Conservation (phyloP, 2,329 filamentous ascomycete species). For the Aspergillus sp. region DNA sequence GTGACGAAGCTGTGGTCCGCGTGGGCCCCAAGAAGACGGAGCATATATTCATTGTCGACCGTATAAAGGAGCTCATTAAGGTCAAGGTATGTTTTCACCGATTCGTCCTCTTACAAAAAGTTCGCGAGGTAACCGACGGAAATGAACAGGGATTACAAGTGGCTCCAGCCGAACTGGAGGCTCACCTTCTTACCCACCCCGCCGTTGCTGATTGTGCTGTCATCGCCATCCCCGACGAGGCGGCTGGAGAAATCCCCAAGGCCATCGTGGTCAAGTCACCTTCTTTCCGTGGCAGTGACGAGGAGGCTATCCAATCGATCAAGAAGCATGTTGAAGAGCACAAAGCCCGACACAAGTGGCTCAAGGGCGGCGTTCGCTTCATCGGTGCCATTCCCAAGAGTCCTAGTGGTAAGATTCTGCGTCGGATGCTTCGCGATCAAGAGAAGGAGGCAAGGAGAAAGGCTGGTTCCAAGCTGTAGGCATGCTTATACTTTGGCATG, state of each 20-base stretch:
- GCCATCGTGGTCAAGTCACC: constrained; percentile 64
- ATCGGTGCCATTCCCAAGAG: constrained; percentile 62
- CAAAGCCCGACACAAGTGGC: constrained; percentile 65
- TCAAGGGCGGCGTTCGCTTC: constrained; percentile 62
- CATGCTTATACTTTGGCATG: neutral
- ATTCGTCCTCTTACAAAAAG: neutral
- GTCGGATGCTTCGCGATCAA: constrained; percentile 68
- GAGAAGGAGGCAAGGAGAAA: constrained; percentile 69
- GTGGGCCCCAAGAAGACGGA: constrained; percentile 68
- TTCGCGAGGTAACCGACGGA: neutral
- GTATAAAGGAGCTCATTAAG: constrained; percentile 77
- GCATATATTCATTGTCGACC: constrained; percentile 82
- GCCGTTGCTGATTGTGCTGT: constrained; percentile 78
- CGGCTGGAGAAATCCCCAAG: constrained; percentile 64
- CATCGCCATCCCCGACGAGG: constrained; percentile 68
- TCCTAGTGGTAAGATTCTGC: constrained; percentile 64
- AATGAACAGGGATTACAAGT: constrained; percentile 71
- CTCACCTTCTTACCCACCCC: constrained; percentile 73
- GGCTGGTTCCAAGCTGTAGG: constrained; percentile 66
- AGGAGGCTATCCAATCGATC: constrained; percentile 53
- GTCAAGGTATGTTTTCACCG: constrained; percentile 62
- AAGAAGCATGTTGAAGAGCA: constrained; percentile 61
- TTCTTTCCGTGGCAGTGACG: constrained; percentile 56
- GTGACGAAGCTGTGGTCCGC: constrained; percentile 76
- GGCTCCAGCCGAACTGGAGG: constrained; percentile 79